These are phyloP conservation scores for Lyophyllum shimeji DNA, from an alignment of 768 basidiomycete species.

Conservation along the genomic window DNA sequence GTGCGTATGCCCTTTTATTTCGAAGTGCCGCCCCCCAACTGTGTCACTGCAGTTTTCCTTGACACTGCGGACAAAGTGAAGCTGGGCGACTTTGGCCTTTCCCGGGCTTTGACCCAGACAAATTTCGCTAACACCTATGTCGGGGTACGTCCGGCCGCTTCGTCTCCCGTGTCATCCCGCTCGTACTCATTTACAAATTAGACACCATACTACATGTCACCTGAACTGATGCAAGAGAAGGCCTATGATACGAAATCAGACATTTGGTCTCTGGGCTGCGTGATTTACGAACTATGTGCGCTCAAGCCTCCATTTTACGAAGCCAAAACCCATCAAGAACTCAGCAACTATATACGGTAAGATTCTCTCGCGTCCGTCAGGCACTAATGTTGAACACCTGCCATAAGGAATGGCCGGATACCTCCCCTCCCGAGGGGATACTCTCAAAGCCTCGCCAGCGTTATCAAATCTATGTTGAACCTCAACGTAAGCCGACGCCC, in stretches of 20 bases:
- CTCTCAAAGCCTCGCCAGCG: conserved; percentile 64
- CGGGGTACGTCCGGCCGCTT: conserved; percentile 59
- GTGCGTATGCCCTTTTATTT: conserved; percentile 39
- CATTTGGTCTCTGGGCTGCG: conserved; percentile 97
- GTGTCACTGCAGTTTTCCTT: conserved; percentile 71
- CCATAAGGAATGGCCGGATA: conserved; percentile 76
- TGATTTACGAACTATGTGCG: conserved; percentile 95
- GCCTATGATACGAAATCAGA: conserved; percentile 98
- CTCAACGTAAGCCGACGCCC: conserved; percentile 54
- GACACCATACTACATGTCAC: conserved; percentile 99
- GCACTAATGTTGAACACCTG: background rate
- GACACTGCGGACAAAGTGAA: conserved; percentile 85
- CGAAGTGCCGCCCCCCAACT: background rate
- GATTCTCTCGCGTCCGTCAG: conserved; percentile 14
- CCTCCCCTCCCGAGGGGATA: conserved; percentile 87
- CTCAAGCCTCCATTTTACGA: conserved; percentile 92
- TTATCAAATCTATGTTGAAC: conserved; percentile 87
- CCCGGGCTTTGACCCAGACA: conserved; percentile 85
- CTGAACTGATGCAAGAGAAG: conserved; percentile 96
- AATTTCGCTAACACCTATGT: conserved; percentile 97
- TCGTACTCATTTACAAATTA: conserved; percentile 27
- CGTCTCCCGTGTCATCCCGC: no score
- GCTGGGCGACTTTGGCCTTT: conserved; percentile 95
- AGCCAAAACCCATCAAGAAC: conserved; percentile 85
- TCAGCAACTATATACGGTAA: conserved; percentile 79